Base-by-base conservation (phyloP, 2,329 filamentous ascomycete genomes). In the Chaetomiaceae sp. region DNA sequence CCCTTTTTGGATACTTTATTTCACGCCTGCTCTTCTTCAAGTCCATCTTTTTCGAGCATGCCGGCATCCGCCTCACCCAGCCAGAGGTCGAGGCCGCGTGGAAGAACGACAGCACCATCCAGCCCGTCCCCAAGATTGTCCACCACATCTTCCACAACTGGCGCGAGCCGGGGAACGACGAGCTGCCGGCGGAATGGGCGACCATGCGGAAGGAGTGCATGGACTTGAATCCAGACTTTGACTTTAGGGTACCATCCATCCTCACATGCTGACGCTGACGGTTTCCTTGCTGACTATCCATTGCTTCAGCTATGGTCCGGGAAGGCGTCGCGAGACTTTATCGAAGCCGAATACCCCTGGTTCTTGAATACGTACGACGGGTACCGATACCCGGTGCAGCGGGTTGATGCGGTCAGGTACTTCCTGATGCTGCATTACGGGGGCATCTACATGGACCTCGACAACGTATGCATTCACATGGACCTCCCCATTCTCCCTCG, bases 401-500 rank as follows among this genome's bases (percentile, higher is more conserved):
- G 87, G 56, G 86, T 88, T 52, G 88, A 92, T 65, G 77, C 87
- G 5, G 87, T 92, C 63, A 81, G 88, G 47, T 92, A 92, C 72
- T 91, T 92, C 66, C 77, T 91, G 19, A 76, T 94, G 29, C 78
- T 84, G 49, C 82, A 89, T 69, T 91, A 82, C 66, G 89, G 89
- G 51, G 89, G 89, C 37, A 84, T 90, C 52, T 92, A 92, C 69
- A 83, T 92, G 61, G 88, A 94, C 65, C 72, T 92, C 44, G 88
- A 94, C 68, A 76, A 65, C 36, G 62, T 63, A 9, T 4, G 62
- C 58, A 1, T 3, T 22, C 2, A 11, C 22, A 8, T 19, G 15
- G 5, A 5, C 20, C 36, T 6, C 19, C 25, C 12, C 4, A 23
- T 11, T 23, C 17, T 20, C 4, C 40, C 20, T 8, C 4, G n/a